Evolutionary conservation across 148 eudicot species (phyloP).

Genomic region (Rheum nobile): DNA sequence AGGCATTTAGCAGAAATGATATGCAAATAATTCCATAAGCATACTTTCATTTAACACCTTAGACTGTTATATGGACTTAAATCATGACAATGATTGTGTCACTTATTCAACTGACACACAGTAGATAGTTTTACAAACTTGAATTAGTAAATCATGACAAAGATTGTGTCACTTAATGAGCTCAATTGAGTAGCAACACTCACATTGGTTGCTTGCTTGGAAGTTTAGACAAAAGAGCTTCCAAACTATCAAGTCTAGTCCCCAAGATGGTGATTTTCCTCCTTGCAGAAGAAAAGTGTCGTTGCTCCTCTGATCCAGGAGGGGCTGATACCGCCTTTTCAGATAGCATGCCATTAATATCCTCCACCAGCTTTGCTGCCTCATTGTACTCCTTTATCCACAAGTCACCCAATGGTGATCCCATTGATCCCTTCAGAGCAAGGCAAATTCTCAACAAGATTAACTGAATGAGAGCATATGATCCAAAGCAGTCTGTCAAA

Average conservation of each 20-base stretch:
- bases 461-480: no score
- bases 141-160: not conserved
- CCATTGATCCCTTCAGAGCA: constrained; percentile 37
- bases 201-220: constrained; percentile 68
- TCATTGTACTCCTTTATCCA: constrained; percentile 87
- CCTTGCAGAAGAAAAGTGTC: constrained; percentile 68
- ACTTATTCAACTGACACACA: not conserved
- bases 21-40: not conserved
- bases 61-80: no score
- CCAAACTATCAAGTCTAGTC: constrained; percentile 74
- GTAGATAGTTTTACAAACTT: not conserved
- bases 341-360: constrained; percentile 59
- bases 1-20: not conserved
- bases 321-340: constrained; percentile 44
- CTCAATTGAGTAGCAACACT: constrained; percentile 16
- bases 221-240: constrained; percentile 53
- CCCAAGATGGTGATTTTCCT: constrained; percentile 85
- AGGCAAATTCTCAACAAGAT: not conserved
- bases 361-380: constrained; percentile 68
- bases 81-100: no score
- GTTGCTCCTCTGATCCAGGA: constrained; percentile 64
- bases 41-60: no score
- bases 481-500: not conserved
- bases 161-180: not conserved
- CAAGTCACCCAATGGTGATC: constrained; percentile 45